Evolutionary conservation across 1,284 basidiomycete species (phyloP).

Genomic region (Trichosporon ovoides): DNA sequence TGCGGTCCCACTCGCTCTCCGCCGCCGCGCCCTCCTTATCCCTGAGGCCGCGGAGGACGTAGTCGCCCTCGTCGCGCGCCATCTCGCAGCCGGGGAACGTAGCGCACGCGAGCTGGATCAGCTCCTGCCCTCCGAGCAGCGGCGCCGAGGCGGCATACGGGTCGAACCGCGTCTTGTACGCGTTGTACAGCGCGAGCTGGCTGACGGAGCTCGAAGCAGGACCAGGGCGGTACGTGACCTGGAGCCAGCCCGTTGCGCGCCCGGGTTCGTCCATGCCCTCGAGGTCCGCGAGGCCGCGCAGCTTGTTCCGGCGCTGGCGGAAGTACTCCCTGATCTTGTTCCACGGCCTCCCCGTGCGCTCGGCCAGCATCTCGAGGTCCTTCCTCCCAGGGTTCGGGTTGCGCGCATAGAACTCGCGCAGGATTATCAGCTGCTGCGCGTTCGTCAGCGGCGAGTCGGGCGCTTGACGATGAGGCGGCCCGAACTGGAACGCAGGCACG

Average conservation of each 20-base stretch:
- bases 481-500: constrained; percentile 11
- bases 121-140: constrained; percentile 41
- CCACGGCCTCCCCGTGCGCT: constrained; percentile 39
- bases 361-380: constrained; percentile 35
- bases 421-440: constrained; percentile 34
- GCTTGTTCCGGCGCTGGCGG: constrained; percentile 41
- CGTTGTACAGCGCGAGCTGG: constrained; percentile 38
- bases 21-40: constrained; percentile 25
- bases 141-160: constrained; percentile 31
- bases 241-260: constrained; percentile 43
- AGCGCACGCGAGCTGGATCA: constrained; percentile 43
- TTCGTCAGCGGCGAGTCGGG: constrained; percentile 20
- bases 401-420: constrained; percentile 36
- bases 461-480: constrained; percentile 18
- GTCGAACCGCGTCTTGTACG: constrained; percentile 42
- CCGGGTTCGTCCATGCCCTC: constrained; percentile 43
- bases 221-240: constrained; percentile 37
- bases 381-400: constrained; percentile 41
- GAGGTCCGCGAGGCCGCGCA: constrained; percentile 37
- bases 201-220: constrained; percentile 24
- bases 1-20: constrained; percentile 28
- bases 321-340: constrained; percentile 46
- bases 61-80: constrained; percentile 41
- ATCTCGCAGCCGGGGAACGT: constrained; percentile 44
- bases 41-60: constrained; percentile 35